Conservation (phyloP, 2,329 filamentous ascomycete genomes). For the Dothideomycetes sp. region DNA sequence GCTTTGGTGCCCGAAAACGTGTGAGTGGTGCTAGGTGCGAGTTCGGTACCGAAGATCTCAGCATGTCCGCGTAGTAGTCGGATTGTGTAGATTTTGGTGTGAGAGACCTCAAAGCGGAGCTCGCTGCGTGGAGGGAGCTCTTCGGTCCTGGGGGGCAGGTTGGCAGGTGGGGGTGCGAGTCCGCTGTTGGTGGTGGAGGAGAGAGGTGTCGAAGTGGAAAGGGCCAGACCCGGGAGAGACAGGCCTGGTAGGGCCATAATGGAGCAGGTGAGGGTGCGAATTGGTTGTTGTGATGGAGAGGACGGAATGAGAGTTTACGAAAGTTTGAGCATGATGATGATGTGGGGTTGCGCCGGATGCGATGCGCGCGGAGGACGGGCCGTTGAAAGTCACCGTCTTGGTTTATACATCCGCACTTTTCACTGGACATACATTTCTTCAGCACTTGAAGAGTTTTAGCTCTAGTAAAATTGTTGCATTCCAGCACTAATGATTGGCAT, state of each 20-base stretch:
- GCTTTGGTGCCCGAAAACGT: constrained; percentile 70
- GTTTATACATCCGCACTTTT: no score
- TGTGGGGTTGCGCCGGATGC: no score
- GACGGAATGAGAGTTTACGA: no score
- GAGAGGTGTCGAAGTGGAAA: constrained; percentile 9
- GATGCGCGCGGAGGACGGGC: no score
- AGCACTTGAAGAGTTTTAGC: no score
- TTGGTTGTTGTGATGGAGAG: no score
- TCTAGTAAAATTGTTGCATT: no score
- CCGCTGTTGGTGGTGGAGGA: not conserved
- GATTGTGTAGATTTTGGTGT: constrained; percentile 24
- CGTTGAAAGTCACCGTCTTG: no score
- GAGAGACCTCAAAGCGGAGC: constrained; percentile 29
- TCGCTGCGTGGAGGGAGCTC: constrained; percentile 34
- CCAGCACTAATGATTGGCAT: no score
- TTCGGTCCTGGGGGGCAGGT: constrained; percentile 24
- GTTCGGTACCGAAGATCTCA: constrained; percentile 90
- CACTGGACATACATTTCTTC: no score
- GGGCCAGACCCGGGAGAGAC: constrained; percentile 27
- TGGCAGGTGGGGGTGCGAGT: constrained; percentile 13
- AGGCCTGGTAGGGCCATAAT: constrained; percentile 36
- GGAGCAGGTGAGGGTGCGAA: no score
- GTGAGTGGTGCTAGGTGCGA: constrained; percentile 70
- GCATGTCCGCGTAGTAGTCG: constrained; percentile 71
- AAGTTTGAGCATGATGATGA: no score